Evolutionary conservation across 306 rosid species (phyloP).

Genomic region (Echinosophora koreensis): DNA sequence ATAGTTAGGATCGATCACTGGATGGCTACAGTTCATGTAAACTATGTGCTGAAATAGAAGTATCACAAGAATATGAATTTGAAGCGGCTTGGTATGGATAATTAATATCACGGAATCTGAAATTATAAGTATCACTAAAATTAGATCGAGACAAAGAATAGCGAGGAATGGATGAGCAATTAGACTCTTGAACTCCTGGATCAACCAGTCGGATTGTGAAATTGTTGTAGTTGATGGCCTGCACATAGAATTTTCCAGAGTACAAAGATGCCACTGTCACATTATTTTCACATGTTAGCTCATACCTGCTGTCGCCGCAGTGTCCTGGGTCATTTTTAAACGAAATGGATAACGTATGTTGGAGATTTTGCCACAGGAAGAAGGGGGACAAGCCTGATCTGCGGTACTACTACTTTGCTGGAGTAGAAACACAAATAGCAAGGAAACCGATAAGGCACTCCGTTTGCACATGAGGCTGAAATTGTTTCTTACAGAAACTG

Average conservation of each 20-base stretch:
- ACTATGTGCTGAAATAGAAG: slow-evolving; percentile 21
- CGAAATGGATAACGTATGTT: slow-evolving; percentile 50
- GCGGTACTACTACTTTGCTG: no score
- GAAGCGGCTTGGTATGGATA: neutral
- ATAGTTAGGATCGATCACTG: neutral
- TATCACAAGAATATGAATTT: no score
- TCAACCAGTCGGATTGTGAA: no score
- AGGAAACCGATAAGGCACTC: no score
- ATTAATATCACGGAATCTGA: neutral
- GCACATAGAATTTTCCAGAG: no score
- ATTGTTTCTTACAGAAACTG: no score
- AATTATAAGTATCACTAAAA: no score
- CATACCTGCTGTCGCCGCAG: neutral
- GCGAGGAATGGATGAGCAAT: slow-evolving; percentile 41
- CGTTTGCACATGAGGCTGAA: no score
- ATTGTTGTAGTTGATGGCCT: no score
- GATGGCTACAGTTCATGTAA: slow-evolving; percentile 36
- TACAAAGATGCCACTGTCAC: no score
- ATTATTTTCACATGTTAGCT: no score
- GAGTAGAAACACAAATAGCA: no score
- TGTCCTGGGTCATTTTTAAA: neutral
- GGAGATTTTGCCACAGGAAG: slow-evolving; percentile 25
- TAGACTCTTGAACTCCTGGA: neutral
- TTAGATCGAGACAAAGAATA: neutral
- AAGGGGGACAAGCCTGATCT: neutral